Conservation (phyloP, 495 filamentous ascomycete genomes). For the Daldinia caldariorum region DNA sequence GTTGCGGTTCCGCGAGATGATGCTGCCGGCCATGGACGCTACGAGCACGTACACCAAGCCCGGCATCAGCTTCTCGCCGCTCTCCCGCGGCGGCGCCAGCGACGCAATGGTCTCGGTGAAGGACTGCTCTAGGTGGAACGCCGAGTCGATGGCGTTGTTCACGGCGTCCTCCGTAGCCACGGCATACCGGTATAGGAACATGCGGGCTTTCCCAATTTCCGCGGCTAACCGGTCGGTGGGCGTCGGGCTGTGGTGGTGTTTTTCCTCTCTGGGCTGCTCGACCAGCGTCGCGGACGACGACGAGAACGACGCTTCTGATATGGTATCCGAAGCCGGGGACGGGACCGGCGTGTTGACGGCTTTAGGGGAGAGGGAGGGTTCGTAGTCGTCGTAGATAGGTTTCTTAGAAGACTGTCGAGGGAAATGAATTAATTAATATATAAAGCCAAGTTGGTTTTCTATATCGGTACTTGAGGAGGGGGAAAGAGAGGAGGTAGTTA, state of each 20-base stretch:
- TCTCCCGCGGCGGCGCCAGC: conserved; percentile 83
- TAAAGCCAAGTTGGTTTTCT: not conserved
- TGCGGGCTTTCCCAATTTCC: conserved; percentile 81
- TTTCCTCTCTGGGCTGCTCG: conserved; percentile 42
- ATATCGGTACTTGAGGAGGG: conserved; percentile 1
- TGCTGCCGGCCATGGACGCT: conserved; percentile 89
- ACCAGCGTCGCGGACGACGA: conserved; percentile 26
- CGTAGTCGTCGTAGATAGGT: conserved; percentile 86
- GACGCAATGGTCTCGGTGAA: conserved; percentile 87
- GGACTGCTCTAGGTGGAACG: conserved; percentile 80
- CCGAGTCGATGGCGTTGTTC: conserved; percentile 76
- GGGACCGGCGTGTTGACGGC: conserved; percentile 46
- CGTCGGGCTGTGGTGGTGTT: conserved; percentile 68
- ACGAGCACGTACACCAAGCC: conserved; percentile 90
- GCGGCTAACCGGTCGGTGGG: conserved; percentile 89
- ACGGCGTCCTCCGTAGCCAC: conserved; percentile 76
- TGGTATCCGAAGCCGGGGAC: conserved; percentile 45
- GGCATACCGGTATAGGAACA: conserved; percentile 80
- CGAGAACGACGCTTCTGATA: conserved; percentile 39
- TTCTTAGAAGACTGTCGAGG: conserved; percentile 67
- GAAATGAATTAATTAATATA: conserved; percentile 9
- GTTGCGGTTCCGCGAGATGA: conserved; percentile 85
- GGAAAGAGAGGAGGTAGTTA: not conserved
- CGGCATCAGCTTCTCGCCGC: conserved; percentile 84
- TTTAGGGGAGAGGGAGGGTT: conserved; percentile 53